A percentile compares a stretch with the other conserved stretches of the same genome.
Evolutionary conservation across 148 eudicot species (phyloP).

Genomic region (Heliosperma pusillum): DNA sequence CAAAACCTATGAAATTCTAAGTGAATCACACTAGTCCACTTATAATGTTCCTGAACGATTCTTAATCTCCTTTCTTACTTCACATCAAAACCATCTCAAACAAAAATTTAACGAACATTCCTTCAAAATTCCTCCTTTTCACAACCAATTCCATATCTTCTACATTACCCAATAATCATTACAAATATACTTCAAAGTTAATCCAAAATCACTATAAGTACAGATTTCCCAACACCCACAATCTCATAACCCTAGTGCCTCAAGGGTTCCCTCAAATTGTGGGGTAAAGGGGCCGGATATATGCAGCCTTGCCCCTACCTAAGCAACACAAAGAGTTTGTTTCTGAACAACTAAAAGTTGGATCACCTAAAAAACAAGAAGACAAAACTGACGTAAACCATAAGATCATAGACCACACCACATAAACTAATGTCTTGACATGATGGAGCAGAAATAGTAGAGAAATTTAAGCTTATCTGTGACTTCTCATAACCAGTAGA

Average conservation of each 20-base stretch:
- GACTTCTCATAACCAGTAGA: background rate
- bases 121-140: background rate
- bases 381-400: background rate
- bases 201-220: background rate
- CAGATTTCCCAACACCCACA: background rate
- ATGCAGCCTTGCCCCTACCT: too few species aligned
- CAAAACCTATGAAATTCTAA: too few species aligned
- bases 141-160: background rate
- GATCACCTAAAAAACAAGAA: background rate
- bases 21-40: background rate
- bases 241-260: too few species aligned
- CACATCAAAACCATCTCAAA: too few species aligned
- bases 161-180: background rate
- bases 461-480: background rate
- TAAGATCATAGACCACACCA: background rate
- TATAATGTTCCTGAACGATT: background rate
- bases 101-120: too few species aligned
- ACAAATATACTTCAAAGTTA: background rate
- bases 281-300: too few species aligned
- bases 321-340: too few species aligned
- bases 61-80: background rate
- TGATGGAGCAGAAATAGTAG: background rate
- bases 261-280: too few species aligned
- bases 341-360: background rate
- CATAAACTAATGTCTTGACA: background rate